Conservation (phyloP, 1,139 yeast genomes). For the Pichia sp. region DNA sequence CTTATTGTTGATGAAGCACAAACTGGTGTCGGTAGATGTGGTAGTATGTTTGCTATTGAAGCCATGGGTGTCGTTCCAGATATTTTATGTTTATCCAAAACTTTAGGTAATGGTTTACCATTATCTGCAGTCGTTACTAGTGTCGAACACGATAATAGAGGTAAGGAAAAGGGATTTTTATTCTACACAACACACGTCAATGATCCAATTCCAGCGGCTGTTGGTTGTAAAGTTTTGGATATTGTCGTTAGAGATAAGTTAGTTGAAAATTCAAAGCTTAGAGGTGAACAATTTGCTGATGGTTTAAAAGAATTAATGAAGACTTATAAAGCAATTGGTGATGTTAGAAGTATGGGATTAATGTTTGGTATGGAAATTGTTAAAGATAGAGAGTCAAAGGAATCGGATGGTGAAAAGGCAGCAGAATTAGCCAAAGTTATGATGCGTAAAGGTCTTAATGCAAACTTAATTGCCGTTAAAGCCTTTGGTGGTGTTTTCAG, state of each 20-base stretch:
- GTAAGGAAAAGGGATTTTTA: conserved; percentile 18
- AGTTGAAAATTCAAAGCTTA: conserved; percentile 17
- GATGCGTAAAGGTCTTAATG: conserved; percentile 7
- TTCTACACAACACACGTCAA: conserved; percentile 26
- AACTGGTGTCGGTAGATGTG: conserved; percentile 33
- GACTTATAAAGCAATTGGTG: conserved; percentile 3
- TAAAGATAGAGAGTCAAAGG: conserved; percentile 4
- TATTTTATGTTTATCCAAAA: conserved; percentile 29
- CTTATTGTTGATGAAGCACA: conserved; percentile 31
- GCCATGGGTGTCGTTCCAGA: conserved; percentile 30
- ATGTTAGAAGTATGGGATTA: conserved; percentile 6
- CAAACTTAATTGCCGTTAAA: conserved; percentile 7
- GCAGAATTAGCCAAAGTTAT: not conserved
- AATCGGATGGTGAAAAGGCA: conserved; percentile 4
- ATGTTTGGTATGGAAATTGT: conserved; percentile 11
- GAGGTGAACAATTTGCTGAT: conserved; percentile 17
- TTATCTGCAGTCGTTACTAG: conserved; percentile 29
- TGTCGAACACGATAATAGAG: conserved; percentile 8
- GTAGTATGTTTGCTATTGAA: conserved; percentile 29
- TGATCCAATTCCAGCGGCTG: conserved; percentile 27
- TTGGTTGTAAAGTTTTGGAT: conserved; percentile 25
- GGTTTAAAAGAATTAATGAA: conserved; percentile 3
- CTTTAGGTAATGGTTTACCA: conserved; percentile 31
- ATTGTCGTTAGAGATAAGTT: conserved; percentile 24
- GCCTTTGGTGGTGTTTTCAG: conserved; percentile 10